Evolutionary conservation across 129 eudicot genomes (phyloP).

Genomic region (Helichrysum umbraculigerum): DNA sequence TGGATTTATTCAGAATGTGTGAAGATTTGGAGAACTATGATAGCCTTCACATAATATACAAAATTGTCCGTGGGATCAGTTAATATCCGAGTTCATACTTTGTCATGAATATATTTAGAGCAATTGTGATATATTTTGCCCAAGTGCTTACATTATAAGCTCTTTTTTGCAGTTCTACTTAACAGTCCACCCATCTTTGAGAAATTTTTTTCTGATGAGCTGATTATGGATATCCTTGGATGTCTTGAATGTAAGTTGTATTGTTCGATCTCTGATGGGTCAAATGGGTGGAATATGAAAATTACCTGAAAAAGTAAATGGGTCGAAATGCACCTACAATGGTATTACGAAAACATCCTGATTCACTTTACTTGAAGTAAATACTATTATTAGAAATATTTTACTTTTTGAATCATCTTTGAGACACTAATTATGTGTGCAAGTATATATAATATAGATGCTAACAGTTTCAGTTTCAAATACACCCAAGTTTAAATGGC

Average conservation of each 20-base stretch:
- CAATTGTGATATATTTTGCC: constrained; percentile 8
- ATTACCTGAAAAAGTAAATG: not conserved
- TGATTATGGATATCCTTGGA: constrained; percentile 81
- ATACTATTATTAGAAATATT: no score
- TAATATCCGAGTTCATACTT: constrained; percentile 30
- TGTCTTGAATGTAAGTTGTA: constrained; percentile 83
- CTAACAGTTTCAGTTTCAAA: not conserved
- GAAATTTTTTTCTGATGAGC: constrained; percentile 82
- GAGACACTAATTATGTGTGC: not conserved
- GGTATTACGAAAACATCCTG: not conserved
- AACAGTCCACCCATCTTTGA: constrained; percentile 77
- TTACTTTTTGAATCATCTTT: not conserved
- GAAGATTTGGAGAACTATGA: constrained; percentile 87
- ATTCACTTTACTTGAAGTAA: not conserved
- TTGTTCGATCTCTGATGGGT: not conserved
- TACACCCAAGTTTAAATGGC: not conserved
- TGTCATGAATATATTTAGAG: not conserved
- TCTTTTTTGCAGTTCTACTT: constrained; percentile 65
- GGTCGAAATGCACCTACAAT: not conserved
- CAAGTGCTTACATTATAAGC: constrained; percentile 1
- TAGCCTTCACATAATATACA: constrained; percentile 74
- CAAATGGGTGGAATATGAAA: not conserved
- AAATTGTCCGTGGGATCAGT: constrained; percentile 86
- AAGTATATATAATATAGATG: no score
- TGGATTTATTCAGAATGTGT: constrained; percentile 71